A percentile compares a stretch with the other conserved stretches of the same genome.
Evolutionary conservation across 257 asterid genomes (phyloP).

Genomic region (Rauvolfia tetraphylla): DNA sequence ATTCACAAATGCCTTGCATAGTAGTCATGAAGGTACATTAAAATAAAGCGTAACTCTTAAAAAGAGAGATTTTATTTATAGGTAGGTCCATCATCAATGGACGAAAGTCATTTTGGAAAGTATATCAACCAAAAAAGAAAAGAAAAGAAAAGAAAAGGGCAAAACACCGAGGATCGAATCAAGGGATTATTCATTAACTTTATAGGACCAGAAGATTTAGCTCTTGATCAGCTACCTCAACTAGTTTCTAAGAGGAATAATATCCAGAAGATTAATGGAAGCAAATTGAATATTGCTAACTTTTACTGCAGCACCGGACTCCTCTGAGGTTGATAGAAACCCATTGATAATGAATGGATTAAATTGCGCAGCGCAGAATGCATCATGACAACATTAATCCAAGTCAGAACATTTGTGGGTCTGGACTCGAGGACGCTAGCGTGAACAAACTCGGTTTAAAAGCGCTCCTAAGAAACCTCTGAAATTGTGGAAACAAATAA

Average conservation of each 20-base stretch:
- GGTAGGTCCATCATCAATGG: neutral
- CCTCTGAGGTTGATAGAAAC: conserved; percentile 94
- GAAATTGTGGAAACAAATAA: conserved; percentile 76
- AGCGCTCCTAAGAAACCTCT: too few relatives aligned
- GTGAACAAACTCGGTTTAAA: too few relatives aligned
- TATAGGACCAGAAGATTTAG: neutral
- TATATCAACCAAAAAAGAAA: neutral
- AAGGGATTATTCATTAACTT: too few relatives aligned
- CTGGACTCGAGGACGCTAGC: too few relatives aligned
- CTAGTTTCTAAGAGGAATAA: neutral
- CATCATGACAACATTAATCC: conserved; percentile 82
- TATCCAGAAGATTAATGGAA: neutral
- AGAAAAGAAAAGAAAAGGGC: neutral
- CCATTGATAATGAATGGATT: conserved; percentile 84
- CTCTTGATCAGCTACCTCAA: neutral
- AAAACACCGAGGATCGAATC: too few relatives aligned
- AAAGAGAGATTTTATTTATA: neutral
- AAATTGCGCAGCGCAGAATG: conserved; percentile 55
- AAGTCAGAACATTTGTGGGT: too few relatives aligned
- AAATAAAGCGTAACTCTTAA: neutral
- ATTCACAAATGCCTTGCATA: neutral
- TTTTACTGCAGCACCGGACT: conserved; percentile 74
- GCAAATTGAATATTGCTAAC: conserved; percentile 40
- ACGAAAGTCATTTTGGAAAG: neutral
- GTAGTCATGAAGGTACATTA: neutral